Evolutionary conservation across 2,329 filamentous ascomycete genomes (phyloP), one percentile per base, ranked within the genome.

Genomic region (Cordyceps farinosa): DNA sequence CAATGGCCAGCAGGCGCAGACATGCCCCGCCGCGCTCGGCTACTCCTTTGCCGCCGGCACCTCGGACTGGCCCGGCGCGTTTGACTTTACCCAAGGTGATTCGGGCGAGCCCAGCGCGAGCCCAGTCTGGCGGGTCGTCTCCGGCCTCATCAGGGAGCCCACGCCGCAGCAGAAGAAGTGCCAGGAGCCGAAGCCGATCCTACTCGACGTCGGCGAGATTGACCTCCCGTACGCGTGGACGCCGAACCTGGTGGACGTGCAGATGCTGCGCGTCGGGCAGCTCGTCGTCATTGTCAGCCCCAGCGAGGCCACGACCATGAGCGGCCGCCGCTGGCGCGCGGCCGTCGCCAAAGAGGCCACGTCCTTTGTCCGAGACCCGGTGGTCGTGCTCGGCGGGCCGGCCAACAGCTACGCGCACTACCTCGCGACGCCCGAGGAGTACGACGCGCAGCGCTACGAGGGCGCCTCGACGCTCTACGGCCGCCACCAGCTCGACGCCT

Each of bases 1-100:
- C 0, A 92, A 96, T 68, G 90, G 90, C 52, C 86, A 85, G 3
- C 77, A 77, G 36, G 90, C 87, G 7, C 81, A 78, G 56, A 96
- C 93, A 0, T 98, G 94, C 69, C 89, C 92, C 3, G 93, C 93
- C 0, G 92, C 92, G 0, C 79, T 98, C 65, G 94, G 94, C 6
- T 96, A 95, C 73, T 93, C 90, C 0, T 98, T 98, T 72, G 94
- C 94, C 0, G 94, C 91, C 1, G 94, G 94, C 11, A 98, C 94
- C 0, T 91, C 91, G 0, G 94, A 98, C 73, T 92, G 94, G 6
- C 93, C 94, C 0, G 94, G 94, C 0, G 87, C 87, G 0, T 96
- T 97, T 70, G 94, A 98, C 75, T 97, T 98, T 73, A 95, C 91
- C 1, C 94, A 98, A 72, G 93, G 92, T 67, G 85, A 90, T 67